Evolutionary conservation across 306 rosid species (phyloP), one percentile per base, ranked within the genome.

Genomic region (Prunus dulcis): DNA sequence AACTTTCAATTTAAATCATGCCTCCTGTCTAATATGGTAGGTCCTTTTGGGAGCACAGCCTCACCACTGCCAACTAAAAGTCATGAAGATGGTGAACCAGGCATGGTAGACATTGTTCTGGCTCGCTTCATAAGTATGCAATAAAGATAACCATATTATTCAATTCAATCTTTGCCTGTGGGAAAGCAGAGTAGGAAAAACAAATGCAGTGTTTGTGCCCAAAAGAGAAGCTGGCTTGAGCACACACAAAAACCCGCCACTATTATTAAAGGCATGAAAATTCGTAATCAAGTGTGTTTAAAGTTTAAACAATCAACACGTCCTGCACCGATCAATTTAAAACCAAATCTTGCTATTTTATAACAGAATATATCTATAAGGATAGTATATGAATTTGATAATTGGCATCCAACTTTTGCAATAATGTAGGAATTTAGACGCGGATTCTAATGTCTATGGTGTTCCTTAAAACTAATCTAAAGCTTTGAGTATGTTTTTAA

Each of bases 401-500:
- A 30, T 70, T 78, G 32, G 50, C 25, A 51, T 73, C 55, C 61
- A 65, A 47, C 49, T 25, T 28, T 43, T 19, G n/a, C 15, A 12
- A 55, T 41, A 10, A 72, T 1, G n/a, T 47, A 30, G 23, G 10
- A 68, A 13, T 22, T 55, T 13, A 3, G 50, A 13, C 9, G 52
- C 25, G 12, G 27, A n/a, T 20, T 56, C 11, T 47, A 23, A 15
- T 4, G 51, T 38, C 66, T 9, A 38, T 57, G 10, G 58, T 72
- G 55, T 10, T 5, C 27, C 32, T 38, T 11, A 41, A 17, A 22
- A 2, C 14, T 38, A 38, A 8, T 6, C 0, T 38, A 45, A 46
- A 51, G n/a, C 56, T 61, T 60, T 73, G 56, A 60, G 69, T 73
- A 41, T 34, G n/a, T 64, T 62, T 56, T 64, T 32, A 18, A 64